Conservation (phyloP, 2,329 filamentous ascomycete species). For the Cryphonectria parasitica region DNA sequence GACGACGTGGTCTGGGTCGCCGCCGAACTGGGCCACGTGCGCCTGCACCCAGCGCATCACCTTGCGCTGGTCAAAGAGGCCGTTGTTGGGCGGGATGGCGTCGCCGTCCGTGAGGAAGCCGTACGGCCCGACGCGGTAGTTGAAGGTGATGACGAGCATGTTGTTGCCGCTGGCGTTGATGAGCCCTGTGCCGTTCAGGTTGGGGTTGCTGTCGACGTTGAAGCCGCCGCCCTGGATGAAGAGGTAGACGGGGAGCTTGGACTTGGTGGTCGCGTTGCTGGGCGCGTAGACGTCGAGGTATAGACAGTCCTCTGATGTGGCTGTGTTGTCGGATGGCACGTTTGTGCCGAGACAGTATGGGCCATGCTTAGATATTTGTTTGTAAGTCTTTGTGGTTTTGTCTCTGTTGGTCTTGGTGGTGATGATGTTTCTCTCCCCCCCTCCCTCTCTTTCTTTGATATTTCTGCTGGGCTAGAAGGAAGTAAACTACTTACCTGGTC, state of each 20-base stretch:
- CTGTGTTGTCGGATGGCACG: conserved; percentile 32
- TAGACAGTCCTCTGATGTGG: conserved; percentile 67
- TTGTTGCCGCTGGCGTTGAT: conserved; percentile 59
- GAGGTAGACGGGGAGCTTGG: conserved; percentile 39
- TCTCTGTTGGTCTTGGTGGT: too few relatives aligned
- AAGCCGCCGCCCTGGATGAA: conserved; percentile 58
- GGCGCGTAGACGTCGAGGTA: conserved; percentile 69
- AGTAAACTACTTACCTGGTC: conserved; percentile 45
- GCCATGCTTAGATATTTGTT: conserved; percentile 27
- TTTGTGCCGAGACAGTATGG: conserved; percentile 40
- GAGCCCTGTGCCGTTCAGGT: conserved; percentile 62
- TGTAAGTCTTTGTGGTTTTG: background rate
- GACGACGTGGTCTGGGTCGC: conserved; percentile 68
- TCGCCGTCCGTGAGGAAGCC: conserved; percentile 70
- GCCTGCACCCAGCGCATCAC: conserved; percentile 71
- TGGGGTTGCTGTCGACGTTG: conserved; percentile 46
- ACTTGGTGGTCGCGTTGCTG: conserved; percentile 46
- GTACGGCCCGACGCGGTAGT: conserved; percentile 76
- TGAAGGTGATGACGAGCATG: conserved; percentile 73
- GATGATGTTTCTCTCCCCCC: too few relatives aligned
- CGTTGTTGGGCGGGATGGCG: conserved; percentile 65
- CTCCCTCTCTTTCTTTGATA: too few relatives aligned
- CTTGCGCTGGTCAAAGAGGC: conserved; percentile 71
- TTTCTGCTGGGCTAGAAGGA: too few relatives aligned
- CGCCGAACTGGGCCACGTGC: conserved; percentile 70